Evolutionary conservation across 164 flowering plant species (phyloP).

Genomic region (Nymphaea colorata): DNA sequence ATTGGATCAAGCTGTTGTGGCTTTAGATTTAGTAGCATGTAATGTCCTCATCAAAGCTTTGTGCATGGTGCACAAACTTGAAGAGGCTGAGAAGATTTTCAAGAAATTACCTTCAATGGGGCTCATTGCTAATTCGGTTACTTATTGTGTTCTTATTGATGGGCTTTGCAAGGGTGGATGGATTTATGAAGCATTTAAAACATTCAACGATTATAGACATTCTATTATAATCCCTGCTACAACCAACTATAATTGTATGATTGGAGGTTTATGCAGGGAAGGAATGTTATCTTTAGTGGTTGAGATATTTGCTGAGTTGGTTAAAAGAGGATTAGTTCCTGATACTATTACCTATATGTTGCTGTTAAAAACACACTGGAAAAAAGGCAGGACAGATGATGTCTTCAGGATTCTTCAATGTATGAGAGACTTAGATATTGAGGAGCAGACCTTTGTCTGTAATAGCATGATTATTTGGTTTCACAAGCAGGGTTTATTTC

Average conservation of each 20-base stretch:
- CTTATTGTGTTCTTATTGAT: conserved; percentile 58
- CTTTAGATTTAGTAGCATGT: conserved; percentile 49
- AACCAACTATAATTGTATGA: conserved; percentile 40
- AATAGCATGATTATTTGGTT: conserved; percentile 37
- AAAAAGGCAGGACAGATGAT: conserved; percentile 29
- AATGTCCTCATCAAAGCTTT: conserved; percentile 65
- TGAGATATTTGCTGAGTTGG: conserved; percentile 46
- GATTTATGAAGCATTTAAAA: conserved; percentile 56
- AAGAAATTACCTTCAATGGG: conserved; percentile 35
- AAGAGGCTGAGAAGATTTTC: conserved; percentile 43
- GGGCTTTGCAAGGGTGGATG: conserved; percentile 53
- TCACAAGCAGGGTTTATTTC: conserved; percentile 32
- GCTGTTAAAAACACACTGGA: conserved; percentile 27
- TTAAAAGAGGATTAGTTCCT: conserved; percentile 26
- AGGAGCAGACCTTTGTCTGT: conserved; percentile 17
- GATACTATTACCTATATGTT: conserved; percentile 20
- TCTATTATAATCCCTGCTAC: conserved; percentile 18
- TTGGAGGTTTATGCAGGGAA: conserved; percentile 42
- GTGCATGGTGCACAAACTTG: conserved; percentile 50
- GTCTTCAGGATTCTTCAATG: conserved; percentile 28
- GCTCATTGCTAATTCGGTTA: conserved; percentile 37
- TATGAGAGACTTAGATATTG: conserved; percentile 21
- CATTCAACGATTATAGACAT: conserved; percentile 50
- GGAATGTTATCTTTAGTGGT: conserved; percentile 50
- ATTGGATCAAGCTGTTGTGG: conserved; percentile 40